Base-by-base conservation (phyloP, 2,329 filamentous ascomycete genomes). In the Chalaropsis thielavioides region DNA sequence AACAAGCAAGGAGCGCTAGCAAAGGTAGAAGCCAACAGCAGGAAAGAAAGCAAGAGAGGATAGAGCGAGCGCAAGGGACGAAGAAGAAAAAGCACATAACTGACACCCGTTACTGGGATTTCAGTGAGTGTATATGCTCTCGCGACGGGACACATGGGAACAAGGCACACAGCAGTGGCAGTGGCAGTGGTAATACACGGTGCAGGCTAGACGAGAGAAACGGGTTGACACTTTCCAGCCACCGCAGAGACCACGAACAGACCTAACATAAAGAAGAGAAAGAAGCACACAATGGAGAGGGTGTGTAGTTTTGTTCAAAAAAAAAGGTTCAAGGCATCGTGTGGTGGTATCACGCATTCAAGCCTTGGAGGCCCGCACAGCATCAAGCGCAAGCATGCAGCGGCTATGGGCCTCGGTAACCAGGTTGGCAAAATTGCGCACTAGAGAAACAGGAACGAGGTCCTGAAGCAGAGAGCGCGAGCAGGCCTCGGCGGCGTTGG, bases 401-500 rank as follows among this genome's bases (percentile, higher is more conserved):
- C 64, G 59, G 44, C 17, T 40, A 15, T 81, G 86, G 76, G 82
- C 87, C 72, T 94, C 88, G 69, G 88, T 84, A 70, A 96, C 88
- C 83, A 95, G 91, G 75, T 90, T 89, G 71, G 89, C 89, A 78
- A 97, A 97, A 74, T 92, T 90, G 70, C 86, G 85, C 64, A 99
- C 90, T 61, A 97, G 91, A 69, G 97, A 91, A 70, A 85, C 83
- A 15, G 94, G 92, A 70, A 97, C 92, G 75, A 92, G 89, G 72
- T 96, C 91, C 90, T 90, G 96, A 66, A 97, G 84, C 68, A 97
- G 81, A 68, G 90, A 95, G 66, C 92, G 84, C 41, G 92, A 95
- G 77, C 96, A 96, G 51, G 96, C 89, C 71, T 96, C 91, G 66
- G 92, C 89, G 60, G 87, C 88, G 62, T 90, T 90, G 71, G 80